A percentile compares a stretch with the other conserved stretches of the same genome.
Conservation (phyloP, 352 stramenopile genomes). For the Pythium dissimile region DNA sequence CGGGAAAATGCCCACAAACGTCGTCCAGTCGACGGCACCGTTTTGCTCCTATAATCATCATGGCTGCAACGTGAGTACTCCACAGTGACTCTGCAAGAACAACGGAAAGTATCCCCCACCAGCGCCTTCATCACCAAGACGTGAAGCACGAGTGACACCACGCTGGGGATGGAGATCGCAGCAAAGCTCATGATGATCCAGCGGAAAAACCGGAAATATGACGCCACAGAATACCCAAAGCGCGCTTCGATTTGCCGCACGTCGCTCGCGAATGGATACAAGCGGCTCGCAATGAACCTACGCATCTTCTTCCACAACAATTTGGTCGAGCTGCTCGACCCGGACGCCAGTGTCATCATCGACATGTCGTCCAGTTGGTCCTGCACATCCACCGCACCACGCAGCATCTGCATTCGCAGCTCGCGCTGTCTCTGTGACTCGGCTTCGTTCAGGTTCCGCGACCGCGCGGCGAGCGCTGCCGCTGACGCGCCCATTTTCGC, state of each 20-base stretch:
- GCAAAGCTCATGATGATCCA: constrained; percentile 81
- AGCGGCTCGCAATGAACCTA: constrained; percentile 22
- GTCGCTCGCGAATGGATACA: constrained; percentile 60
- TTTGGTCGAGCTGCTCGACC: neutral
- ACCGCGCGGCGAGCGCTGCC: constrained; percentile 15
- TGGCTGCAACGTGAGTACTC: neutral
- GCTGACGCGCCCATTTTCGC: constrained; percentile 19
- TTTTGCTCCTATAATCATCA: neutral
- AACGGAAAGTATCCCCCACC: constrained; percentile 9
- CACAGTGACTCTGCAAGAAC: neutral
- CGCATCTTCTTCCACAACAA: constrained; percentile 24
- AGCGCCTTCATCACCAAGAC: constrained; percentile 29
- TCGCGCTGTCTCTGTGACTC: constrained; percentile 44
- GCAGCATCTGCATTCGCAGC: constrained; percentile 47
- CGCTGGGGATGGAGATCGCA: constrained; percentile 39
- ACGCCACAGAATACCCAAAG: constrained; percentile 73
- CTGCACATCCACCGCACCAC: constrained; percentile 53
- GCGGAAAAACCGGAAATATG: constrained; percentile 76
- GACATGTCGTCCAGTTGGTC: constrained; percentile 41
- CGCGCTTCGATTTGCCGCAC: constrained; percentile 76
- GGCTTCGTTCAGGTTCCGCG: constrained; percentile 25
- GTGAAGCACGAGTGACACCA: constrained; percentile 56
- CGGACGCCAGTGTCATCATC: neutral
- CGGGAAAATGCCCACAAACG: constrained; percentile 44
- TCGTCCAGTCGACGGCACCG: constrained; percentile 22